Percentiles rank a stretch among this genome's conserved stretches.
phyloP scores from a whole-genome alignment of 2,329 filamentous ascomycete species.

The Beauveria sp. region DNA sequence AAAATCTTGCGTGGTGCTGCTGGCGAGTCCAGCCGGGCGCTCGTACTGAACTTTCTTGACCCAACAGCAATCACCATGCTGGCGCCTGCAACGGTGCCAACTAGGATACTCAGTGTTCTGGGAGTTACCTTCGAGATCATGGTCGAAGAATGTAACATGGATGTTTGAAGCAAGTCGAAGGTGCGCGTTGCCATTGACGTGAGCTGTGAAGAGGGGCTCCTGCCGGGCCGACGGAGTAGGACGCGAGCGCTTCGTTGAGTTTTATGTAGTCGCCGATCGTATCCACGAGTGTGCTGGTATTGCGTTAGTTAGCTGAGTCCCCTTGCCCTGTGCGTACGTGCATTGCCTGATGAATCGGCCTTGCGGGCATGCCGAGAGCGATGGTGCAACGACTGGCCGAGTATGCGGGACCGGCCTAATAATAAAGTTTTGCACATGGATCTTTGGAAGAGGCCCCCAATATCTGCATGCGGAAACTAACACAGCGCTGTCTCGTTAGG shows the following conservation, averaged over 20 bases:
- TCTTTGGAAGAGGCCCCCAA: neutral
- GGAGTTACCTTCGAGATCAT: neutral
- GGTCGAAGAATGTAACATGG: neutral
- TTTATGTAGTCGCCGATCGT: neutral
- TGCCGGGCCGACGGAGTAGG: neutral
- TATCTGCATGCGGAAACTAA: neutral
- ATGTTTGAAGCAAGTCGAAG: neutral
- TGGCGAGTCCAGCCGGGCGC: neutral
- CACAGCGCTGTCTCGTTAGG: neutral
- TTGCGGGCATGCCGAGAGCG: neutral
- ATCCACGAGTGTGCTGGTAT: neutral
- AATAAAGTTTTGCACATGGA: neutral
- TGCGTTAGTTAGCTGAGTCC: neutral
- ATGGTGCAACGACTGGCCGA: neutral
- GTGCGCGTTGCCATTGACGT: neutral
- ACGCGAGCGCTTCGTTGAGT: neutral
- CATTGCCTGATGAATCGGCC: neutral
- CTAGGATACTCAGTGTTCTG: neutral
- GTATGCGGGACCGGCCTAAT: too few species aligned
- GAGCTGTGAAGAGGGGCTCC: neutral
- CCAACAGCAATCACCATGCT: neutral
- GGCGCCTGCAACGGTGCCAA: neutral
- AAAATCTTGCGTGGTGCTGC: neutral
- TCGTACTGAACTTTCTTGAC: neutral
- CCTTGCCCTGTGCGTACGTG: neutral